phyloP scores from a whole-genome alignment of 2,329 filamentous ascomycete species.

The Penicillium rolfsii region DNA sequence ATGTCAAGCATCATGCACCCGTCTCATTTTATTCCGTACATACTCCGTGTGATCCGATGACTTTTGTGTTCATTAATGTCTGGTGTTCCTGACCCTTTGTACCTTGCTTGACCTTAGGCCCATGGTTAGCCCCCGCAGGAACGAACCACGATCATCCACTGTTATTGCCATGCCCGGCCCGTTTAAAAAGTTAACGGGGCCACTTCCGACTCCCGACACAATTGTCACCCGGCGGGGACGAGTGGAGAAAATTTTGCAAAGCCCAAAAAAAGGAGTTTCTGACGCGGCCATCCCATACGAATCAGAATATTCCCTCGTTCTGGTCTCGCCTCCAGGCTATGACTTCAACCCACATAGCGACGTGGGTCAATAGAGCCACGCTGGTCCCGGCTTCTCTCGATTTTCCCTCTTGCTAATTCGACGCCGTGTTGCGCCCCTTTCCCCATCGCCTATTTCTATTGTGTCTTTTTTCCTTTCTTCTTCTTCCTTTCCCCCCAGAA shows the following conservation, averaged over 20 bases:
- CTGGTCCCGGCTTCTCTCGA: slow-evolving; percentile 6
- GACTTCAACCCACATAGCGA: slow-evolving; percentile 26
- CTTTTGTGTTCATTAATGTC: not conserved
- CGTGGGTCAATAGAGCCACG: slow-evolving; percentile 24
- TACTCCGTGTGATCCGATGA: not conserved
- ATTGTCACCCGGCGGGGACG: not conserved
- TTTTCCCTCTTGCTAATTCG: not conserved
- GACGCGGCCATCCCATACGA: slow-evolving; percentile 14
- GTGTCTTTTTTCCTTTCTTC: not conserved
- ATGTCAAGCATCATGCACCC: not conserved
- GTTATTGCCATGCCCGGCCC: not conserved
- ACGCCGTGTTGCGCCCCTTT: slow-evolving; percentile 1
- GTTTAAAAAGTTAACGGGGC: not conserved
- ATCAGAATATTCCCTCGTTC: not conserved
- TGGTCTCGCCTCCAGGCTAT: slow-evolving; percentile 8
- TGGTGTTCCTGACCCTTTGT: not conserved
- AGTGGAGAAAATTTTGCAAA: not conserved
- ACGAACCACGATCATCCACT: not conserved
- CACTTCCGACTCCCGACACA: not conserved
- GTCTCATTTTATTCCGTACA: not conserved
- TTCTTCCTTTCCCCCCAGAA: not conserved
- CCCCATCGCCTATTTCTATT: not conserved
- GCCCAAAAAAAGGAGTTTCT: not conserved
- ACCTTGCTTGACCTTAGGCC: not conserved
- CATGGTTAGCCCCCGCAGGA: not conserved